Conservation (phyloP, 179 eudicot species). For the Vitellaria paradoxa region DNA sequence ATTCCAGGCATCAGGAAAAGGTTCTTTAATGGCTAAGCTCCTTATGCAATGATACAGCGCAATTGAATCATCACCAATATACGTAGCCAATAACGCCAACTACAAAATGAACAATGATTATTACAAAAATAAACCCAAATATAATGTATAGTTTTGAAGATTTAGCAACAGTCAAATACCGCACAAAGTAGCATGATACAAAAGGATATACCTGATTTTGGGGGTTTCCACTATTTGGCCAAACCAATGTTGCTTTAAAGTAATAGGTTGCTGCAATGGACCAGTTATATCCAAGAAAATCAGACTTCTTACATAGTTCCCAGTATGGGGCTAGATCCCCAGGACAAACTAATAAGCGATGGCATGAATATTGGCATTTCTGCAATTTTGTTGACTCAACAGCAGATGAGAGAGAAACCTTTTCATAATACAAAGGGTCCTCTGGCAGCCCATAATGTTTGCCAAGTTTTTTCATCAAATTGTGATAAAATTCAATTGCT, state of each 20-base stretch:
- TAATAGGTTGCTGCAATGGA: slow-evolving; percentile 62
- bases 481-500: slow-evolving; percentile 57
- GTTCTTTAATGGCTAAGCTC: slow-evolving; percentile 86
- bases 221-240: slow-evolving; percentile 89
- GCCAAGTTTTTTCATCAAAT: slow-evolving; percentile 52
- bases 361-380: slow-evolving; percentile 56
- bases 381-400: slow-evolving; percentile 22
- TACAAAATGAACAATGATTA: slow-evolving; percentile 23
- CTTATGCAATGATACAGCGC: slow-evolving; percentile 82
- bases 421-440: slow-evolving; percentile 40
- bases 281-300: slow-evolving; percentile 48
- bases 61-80: slow-evolving; percentile 71
- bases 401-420: slow-evolving; percentile 7
- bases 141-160: neutral
- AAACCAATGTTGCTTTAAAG: slow-evolving; percentile 61
- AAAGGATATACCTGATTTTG: slow-evolving; percentile 76
- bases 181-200: neutral
- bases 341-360: slow-evolving; percentile 70
- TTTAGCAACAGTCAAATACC: neutral
- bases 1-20: slow-evolving; percentile 84
- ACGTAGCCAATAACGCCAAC: slow-evolving; percentile 85
- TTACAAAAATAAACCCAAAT: neutral
- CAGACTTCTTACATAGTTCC: slow-evolving; percentile 54
- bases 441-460: slow-evolving; percentile 43
- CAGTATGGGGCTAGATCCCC: slow-evolving; percentile 82